Percentiles rank a stretch among this genome's conserved stretches.
These are phyloP conservation scores for Colletotrichum cuscutae DNA, from an alignment of 2,329 filamentous ascomycete species.

Conservation along the genomic window DNA sequence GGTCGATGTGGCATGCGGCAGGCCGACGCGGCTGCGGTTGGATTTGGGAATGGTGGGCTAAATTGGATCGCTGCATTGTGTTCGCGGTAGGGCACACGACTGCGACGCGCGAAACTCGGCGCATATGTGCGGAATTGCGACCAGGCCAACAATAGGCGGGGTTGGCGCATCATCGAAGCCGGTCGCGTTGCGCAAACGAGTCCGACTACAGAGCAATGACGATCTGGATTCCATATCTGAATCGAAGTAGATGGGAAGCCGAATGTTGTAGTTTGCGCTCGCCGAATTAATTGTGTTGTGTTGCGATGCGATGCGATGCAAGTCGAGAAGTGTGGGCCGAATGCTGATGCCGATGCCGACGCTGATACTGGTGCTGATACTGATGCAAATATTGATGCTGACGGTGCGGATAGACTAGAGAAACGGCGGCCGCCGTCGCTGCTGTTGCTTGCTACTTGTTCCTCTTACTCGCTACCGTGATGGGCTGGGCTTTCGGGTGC, in stretches of 20 bases:
- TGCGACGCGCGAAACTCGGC: neutral
- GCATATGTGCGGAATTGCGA: neutral
- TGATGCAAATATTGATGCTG: neutral
- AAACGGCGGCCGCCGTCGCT: neutral
- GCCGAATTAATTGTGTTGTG: neutral
- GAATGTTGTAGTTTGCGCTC: neutral
- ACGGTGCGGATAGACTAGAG: neutral
- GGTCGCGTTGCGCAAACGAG: neutral
- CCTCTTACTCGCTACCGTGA: neutral
- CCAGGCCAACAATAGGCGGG: constrained; percentile 6
- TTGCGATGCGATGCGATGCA: constrained; percentile 1
- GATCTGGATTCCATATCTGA: neutral
- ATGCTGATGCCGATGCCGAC: neutral
- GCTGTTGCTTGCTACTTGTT: neutral
- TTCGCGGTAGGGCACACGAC: neutral
- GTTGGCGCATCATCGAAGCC: constrained; percentile 7
- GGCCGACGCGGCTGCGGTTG: neutral
- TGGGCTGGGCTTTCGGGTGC: neutral
- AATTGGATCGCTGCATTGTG: neutral
- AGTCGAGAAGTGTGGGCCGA: neutral
- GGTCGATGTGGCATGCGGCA: neutral
- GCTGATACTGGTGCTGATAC: neutral
- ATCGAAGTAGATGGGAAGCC: neutral
- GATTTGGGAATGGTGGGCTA: neutral
- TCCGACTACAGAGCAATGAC: neutral